Base-by-base conservation (phyloP, 805 yeast species). In the Clavispora santaluciae region DNA sequence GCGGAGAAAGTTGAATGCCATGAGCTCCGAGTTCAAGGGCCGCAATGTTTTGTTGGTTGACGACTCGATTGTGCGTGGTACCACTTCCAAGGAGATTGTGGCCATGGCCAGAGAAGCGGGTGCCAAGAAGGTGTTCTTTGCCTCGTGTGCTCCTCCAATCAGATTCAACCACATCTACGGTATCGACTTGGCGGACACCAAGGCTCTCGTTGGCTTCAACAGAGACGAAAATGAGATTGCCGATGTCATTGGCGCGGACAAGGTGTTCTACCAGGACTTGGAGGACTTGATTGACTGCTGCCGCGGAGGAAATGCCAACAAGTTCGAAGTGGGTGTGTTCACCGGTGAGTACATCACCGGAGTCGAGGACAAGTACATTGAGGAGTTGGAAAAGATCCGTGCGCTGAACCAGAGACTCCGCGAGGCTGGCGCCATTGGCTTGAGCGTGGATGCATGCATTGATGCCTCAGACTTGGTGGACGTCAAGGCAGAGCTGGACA, bases 21-120 rank as follows among this genome's bases (percentile, higher is more conserved):
- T 93, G 96, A 88, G 81, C 44, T 78, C 86, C 35, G 99, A 93
- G 67, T 93, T 93, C 61, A 75, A 77, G 49, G 93, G 79, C 48
- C 79, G 88, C 55, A 81, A 81, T 46, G 98, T 93, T 17, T 70
- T 93, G 48, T 75, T 93, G 40, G 97, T 93, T 33, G 99, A 93
- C 64, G 99, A 93, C 64, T 88, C 97, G 21, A 91, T 93, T 50
- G 99, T 93, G 8, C 81, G 99, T 61, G 99, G 99, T 48, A 93
- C 99, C 16, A 93, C 99, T 3, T 89, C 97, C 6, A 85, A 79
- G 61, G 99, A 93, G 68, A 93, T 93, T 50, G 95, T 93, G 24
- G 84, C 81, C 51, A 93, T 93, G 99, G 99, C 99, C n/a, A 78
- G 85, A 54, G 99, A 93, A 63, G 96, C 98, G 5, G 99, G 99